Evolutionary conservation across 805 yeast species (phyloP), one percentile per base, ranked within the genome.

Genomic region (Candida quercuum): DNA sequence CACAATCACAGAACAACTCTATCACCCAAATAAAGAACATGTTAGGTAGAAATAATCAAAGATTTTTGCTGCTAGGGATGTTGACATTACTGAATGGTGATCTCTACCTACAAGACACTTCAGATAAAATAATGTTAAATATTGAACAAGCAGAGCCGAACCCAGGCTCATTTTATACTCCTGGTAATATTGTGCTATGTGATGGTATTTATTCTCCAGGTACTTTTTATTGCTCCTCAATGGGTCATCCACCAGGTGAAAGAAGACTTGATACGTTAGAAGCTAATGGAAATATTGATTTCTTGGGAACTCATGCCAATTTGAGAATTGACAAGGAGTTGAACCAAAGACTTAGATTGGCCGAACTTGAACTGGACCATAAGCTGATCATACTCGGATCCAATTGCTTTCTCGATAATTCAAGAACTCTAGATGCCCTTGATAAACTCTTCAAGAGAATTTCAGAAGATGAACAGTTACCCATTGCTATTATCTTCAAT

Each of bases 231-330:
- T 94, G 83, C 1, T 71, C 83, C 21, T 72, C 82, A 5, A 69
- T 93, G 35, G 82, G 84, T 3, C 96, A 87, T 42, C 98, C 99
- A 3, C 88, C 93, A 0, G 81, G 87, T 3, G 99, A 93, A 56
- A 67, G 74, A 45, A 68, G 97, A 41, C 78, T 71, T 8, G 59
- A 54, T 0, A 70, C 94, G 1, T 52, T 78, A 39, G 89, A 83
- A 19, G 80, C 81, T 1, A 78, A 78, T 42, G 98, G 96, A 1
- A 73, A 82, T 47, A 49, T 86, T 18, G 98, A 93, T 57, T 81
- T 88, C 47, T 60, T 72, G 39, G 78, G 72, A 12, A 58, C 64
- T 5, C 71, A 70, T 41, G 68, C 66, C 15, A 60, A 63, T 16
- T 64, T 79, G 14, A 74, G 86, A 45, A 66, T 87, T 7, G 91